Base-by-base conservation (phyloP, 1,139 yeast genomes). In the Blastobotrys raffinosifermentans region DNA sequence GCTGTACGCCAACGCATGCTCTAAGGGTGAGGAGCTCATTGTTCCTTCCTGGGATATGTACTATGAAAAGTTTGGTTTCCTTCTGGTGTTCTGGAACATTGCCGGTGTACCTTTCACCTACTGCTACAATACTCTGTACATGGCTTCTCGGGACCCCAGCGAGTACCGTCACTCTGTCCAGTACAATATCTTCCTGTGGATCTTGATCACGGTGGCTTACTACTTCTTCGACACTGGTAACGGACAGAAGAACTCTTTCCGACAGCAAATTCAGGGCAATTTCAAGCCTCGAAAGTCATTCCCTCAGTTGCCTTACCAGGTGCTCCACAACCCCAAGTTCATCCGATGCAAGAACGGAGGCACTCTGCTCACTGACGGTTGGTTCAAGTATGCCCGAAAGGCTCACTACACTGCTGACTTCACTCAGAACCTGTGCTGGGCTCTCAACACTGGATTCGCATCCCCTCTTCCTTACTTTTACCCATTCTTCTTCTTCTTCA, bases 1-100 rank as follows among this genome's bases (percentile, higher is more conserved):
- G 85, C 69, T 87, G 38, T 91, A 91, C 57, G 96, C 95, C 47
- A 91, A 91, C 58, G 96, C 96, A 2, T 91, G 97, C 66, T 82
- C 95, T 44, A 91, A 91, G 66, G 98, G 96, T 49, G 98, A 91
- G 66, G 97, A 93, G 60, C 70, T 89, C 54, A 89, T 91, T 60
- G 95, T 89, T 43, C 96, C 97, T 48, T 82, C 96, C 14, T 91
- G 98, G 98, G 98, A 91, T 63, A 89, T 91, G 96, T 96, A 95
- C 32, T 91, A 91, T 63, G 98, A 91, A 63, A 91, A 93, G 66
- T 91, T 91, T 54, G 98, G 98, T 9, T 91, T 93, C 69, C 87
- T 91, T 96, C 76, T 91, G 50, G 77, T 89, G 52, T 91, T 91
- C 72, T 91, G 98, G 98, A 91, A 91, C 67, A 86, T 91, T 63